Evolutionary conservation across 495 filamentous ascomycete genomes (phyloP), one percentile per base, ranked within the genome.

Genomic region (Penicillium manginii): DNA sequence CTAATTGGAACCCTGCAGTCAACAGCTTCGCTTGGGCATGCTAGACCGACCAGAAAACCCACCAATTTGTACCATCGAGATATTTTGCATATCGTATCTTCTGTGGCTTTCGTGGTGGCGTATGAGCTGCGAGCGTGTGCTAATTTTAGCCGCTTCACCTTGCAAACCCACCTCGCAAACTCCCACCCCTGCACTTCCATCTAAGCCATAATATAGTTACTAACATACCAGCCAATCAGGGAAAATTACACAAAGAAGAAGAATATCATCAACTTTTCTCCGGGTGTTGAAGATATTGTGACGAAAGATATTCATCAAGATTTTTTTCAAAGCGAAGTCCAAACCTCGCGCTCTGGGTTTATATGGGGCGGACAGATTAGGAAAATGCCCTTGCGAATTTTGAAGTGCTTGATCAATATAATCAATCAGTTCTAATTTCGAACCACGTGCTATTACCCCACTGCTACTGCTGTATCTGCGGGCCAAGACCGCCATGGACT

Each of bases 1-100:
- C 50, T 50, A 59, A 50, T 31, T 54, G 18, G 33, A 45, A 35
- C 26, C 17, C 43, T 55, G 46, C 23, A 40, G 45, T 18, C 43
- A 4, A 43, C 40, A 43, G 15, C 7, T 43, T 43, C 17, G 40
- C n/a, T 19, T 43, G 14, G 40, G 40, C 5, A 14, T 14, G 15
- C 12, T 37, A 37, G 15, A 37, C 35, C 35, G 35, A 37, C 35
- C 15, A 37, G 12, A 1, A n/a, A n/a, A 15, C 11, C 35, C 35
- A 10, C 35, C 12, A 12, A 14, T n/a, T 14, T 37, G 15, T 37
- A 5, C 2, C 15, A n/a, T 12, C 40, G 40, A 43, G 40, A 18
- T 17, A 6, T n/a, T 18, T 43, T 18, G 14, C 40, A n/a, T 39
- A 9, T 40, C 50, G 33, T 52, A 40, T 26, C 35, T 39, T 14